Evolutionary conservation across 371 early-diverging fungal species (phyloP).

Genomic region (Mortierella sp.): DNA sequence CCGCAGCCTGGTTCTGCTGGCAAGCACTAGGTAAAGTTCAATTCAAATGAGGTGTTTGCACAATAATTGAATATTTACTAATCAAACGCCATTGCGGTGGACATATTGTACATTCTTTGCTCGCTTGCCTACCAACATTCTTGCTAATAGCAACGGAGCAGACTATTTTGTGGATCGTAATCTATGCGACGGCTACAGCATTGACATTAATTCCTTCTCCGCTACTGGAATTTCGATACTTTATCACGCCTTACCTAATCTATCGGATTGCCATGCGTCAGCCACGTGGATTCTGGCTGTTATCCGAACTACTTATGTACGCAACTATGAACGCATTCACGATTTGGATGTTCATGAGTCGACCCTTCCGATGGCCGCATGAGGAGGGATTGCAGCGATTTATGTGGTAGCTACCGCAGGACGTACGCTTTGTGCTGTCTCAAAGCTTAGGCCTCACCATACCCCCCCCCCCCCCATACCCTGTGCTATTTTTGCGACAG

Average conservation of each 20-base stretch:
- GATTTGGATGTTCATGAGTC: constrained; percentile 76
- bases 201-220: constrained; percentile 91
- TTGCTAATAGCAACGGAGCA: constrained; percentile 53
- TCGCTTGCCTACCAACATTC: background rate
- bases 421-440: constrained; percentile 10
- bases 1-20: constrained; percentile 61
- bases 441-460: background rate
- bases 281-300: constrained; percentile 24
- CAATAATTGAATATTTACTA: background rate
- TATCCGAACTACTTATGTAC: constrained; percentile 63
- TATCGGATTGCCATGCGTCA: constrained; percentile 74
- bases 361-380: constrained; percentile 81
- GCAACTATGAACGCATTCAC: constrained; percentile 68
- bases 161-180: constrained; percentile 61
- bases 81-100: background rate
- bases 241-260: constrained; percentile 87
- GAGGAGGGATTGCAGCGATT: constrained; percentile 82
- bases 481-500: background rate
- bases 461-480: no score
- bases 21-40: constrained; percentile 59
- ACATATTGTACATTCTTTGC: no score
- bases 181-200: constrained; percentile 61
- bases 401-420: constrained; percentile 83
- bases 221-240: constrained; percentile 95
- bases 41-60: background rate